phyloP scores from a whole-genome alignment of 2,329 filamentous ascomycete genomes.

The Setomelanomma holmii region DNA sequence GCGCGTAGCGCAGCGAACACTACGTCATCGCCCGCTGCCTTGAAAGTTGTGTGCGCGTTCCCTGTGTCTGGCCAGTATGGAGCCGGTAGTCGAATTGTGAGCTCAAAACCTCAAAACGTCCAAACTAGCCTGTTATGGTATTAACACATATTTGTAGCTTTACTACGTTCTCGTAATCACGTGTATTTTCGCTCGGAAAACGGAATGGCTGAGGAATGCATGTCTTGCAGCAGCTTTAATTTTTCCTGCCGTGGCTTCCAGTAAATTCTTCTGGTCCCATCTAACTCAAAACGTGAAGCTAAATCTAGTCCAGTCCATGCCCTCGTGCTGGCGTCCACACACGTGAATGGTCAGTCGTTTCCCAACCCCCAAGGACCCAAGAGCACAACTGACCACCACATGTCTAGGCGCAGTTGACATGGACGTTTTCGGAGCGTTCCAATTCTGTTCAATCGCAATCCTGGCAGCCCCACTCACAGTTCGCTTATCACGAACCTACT shows the following conservation, averaged over 20 bases:
- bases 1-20: conserved; percentile 14
- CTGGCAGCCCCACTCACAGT: conserved; percentile 69
- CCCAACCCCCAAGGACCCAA: conserved; percentile 9
- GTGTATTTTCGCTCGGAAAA: conserved; percentile 68
- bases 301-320: too few species aligned
- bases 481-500: conserved; percentile 68
- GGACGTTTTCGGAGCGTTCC: conserved; percentile 73
- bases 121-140: conserved; percentile 10
- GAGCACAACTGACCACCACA: conserved; percentile 8
- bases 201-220: conserved; percentile 68
- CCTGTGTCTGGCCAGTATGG: conserved; percentile 64
- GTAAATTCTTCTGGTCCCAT: too few species aligned
- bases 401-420: conserved; percentile 67
- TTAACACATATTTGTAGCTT: conserved; percentile 50
- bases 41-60: conserved; percentile 64
- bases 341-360: conserved; percentile 61
- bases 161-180: conserved; percentile 69
- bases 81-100: conserved; percentile 61
- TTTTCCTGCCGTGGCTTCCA: conserved; percentile 69
- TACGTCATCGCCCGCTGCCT: conserved; percentile 18
- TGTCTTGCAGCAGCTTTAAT: conserved; percentile 65
- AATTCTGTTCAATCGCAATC: conserved; percentile 71
- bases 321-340: conserved; percentile 66
- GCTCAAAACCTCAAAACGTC: conserved; percentile 4
- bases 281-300: too few species aligned